A percentile compares a stretch with the other conserved stretches of the same genome.
Conservation (phyloP, 73 alveolate species). For the Breviolum minutum region DNA sequence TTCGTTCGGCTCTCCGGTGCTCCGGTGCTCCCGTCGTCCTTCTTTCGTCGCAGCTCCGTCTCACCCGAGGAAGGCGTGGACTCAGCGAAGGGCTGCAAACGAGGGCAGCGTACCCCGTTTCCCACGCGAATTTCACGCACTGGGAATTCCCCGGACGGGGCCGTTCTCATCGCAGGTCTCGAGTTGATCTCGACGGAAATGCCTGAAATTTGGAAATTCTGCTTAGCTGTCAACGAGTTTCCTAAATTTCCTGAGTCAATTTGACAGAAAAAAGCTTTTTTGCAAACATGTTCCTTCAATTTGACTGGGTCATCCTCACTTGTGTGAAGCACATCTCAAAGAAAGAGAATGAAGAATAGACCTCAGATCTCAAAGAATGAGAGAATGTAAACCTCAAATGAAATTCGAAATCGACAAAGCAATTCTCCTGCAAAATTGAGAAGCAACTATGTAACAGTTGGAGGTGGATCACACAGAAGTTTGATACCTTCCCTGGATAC, state of each 20-base stretch:
- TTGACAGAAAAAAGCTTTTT: no score
- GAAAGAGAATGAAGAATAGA: conserved; percentile 71
- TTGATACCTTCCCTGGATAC: no score
- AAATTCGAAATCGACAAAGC: background rate
- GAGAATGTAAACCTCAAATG: background rate
- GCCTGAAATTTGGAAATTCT: background rate
- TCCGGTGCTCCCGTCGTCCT: conserved; percentile 40
- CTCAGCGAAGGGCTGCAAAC: background rate
- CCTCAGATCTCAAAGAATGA: background rate
- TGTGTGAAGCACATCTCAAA: conserved; percentile 77
- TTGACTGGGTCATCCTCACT: background rate
- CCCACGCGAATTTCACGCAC: background rate
- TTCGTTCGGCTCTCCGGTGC: no score
- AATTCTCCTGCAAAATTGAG: background rate
- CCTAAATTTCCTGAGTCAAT: background rate
- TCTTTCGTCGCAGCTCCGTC: conserved; percentile 94
- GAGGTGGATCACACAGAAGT: no score
- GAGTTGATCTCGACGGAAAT: conserved; percentile 40
- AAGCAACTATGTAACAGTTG: no score
- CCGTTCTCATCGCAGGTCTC: conserved; percentile 1
- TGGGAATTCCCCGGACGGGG: background rate
- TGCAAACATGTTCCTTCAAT: no score
- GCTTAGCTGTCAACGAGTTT: no score
- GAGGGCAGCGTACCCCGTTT: background rate
- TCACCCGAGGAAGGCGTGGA: conserved; percentile 89